These are phyloP conservation scores for Paramecium sexaurelia DNA, from an alignment of 73 alveolate genomes.

Conservation along the genomic window DNA sequence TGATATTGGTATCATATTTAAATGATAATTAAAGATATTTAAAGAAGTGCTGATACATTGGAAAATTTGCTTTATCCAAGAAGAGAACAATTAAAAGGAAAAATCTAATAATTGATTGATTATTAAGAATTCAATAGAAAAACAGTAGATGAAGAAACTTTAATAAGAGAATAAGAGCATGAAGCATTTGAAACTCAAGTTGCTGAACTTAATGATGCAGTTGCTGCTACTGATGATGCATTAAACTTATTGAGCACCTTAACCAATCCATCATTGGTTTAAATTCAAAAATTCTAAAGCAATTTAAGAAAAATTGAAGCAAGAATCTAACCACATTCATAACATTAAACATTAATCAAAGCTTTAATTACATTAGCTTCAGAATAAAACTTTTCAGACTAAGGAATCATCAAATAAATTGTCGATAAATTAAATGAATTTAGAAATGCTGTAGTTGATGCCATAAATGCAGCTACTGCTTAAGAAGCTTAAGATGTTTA, in stretches of 20 bases:
- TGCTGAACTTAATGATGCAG: conserved; percentile 51
- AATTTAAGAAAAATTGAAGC: conserved; percentile 51
- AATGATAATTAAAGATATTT: background rate
- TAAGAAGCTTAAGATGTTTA: conserved; percentile 25
- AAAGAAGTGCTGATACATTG: conserved; percentile 34
- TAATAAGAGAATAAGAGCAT: conserved; percentile 44
- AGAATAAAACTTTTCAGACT: conserved; percentile 55
- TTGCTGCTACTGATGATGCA: conserved; percentile 49
- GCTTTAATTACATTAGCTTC: conserved; percentile 53
- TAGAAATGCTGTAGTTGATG: conserved; percentile 54
- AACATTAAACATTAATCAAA: conserved; percentile 30
- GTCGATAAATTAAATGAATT: conserved; percentile 36
- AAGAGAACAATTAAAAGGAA: conserved; percentile 19
- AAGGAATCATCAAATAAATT: conserved; percentile 40
- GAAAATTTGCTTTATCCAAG: conserved; percentile 46
- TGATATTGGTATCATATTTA: conserved; percentile 5
- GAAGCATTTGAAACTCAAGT: conserved; percentile 49
- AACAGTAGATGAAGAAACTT: background rate
- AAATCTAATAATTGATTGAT: background rate
- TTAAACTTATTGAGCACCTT: background rate
- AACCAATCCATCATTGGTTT: conserved; percentile 57
- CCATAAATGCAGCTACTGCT: conserved; percentile 46
- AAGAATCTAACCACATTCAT: conserved; percentile 50
- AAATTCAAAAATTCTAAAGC: conserved; percentile 38
- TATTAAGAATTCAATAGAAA: conserved; percentile 52